Percentiles rank a stretch among this genome's conserved stretches.
Evolutionary conservation across 176 grass and related monocot genomes (phyloP).

Genomic region (Triticum dicoccoides): DNA sequence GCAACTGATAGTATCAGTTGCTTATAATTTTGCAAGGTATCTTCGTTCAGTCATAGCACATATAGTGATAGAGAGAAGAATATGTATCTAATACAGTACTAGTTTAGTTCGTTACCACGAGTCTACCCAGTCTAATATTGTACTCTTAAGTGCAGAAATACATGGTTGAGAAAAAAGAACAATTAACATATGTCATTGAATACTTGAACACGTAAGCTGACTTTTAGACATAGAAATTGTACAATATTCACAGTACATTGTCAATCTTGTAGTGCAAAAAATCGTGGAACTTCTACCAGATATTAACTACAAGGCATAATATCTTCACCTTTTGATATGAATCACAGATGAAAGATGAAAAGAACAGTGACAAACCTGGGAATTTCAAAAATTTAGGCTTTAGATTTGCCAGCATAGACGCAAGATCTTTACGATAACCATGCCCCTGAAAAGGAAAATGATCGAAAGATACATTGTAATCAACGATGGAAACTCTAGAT

Average conservation of each 20-base stretch:
- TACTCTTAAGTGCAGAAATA: constrained; percentile 9
- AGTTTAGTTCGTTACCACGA: background rate
- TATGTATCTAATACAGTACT: background rate
- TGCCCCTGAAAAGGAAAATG: constrained; percentile 57
- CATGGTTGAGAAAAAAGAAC: background rate
- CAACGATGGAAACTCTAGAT: background rate
- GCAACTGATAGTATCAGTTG: background rate
- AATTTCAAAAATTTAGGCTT: constrained; percentile 87
- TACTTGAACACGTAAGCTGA: background rate
- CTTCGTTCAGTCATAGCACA: background rate
- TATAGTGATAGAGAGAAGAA: constrained; percentile 2
- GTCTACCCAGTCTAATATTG: background rate
- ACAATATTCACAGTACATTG: background rate
- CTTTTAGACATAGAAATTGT: background rate
- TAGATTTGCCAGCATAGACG: constrained; percentile 75
- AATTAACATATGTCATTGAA: background rate
- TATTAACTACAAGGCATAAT: background rate
- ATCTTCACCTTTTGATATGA: constrained; percentile 15
- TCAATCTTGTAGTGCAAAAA: background rate
- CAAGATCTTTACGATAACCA: constrained; percentile 77
- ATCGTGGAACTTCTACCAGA: background rate
- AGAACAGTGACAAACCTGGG: constrained; percentile 57
- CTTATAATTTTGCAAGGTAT: background rate
- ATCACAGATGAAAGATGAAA: constrained; percentile 27
- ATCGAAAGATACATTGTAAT: background rate